phyloP scores from a whole-genome alignment of 768 basidiomycete genomes.

The Tubosaeta sp. region DNA sequence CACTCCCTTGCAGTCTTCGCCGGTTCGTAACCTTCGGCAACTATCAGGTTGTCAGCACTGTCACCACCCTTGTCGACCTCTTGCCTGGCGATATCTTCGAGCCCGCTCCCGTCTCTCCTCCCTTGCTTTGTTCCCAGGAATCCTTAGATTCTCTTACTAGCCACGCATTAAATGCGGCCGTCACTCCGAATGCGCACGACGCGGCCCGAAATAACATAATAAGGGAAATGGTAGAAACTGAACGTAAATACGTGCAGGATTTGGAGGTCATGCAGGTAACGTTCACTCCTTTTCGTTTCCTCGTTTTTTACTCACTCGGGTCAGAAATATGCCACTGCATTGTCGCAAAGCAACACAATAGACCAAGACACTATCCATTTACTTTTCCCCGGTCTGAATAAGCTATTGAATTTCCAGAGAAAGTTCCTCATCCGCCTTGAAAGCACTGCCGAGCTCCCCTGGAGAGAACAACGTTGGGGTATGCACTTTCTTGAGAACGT shows the following conservation, averaged over 20 bases:
- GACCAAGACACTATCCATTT: constrained; percentile 94
- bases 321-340: constrained; percentile 84
- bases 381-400: constrained; percentile 92
- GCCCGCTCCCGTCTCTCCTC: constrained; percentile 54
- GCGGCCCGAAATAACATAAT: constrained; percentile 72
- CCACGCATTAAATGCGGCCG: constrained; percentile 37
- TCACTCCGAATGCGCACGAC: constrained; percentile 56
- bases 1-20: constrained; percentile 3
- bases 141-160: constrained; percentile 54
- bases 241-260: constrained; percentile 95
- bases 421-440: constrained; percentile 89
- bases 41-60: constrained; percentile 80
- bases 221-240: constrained; percentile 89
- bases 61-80: constrained; percentile 75
- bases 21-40: not conserved
- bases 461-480: constrained; percentile 87
- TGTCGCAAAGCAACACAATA: constrained; percentile 79
- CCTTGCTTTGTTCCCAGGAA: constrained; percentile 50
- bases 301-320: constrained; percentile 11
- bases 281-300: constrained; percentile 5
- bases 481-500: constrained; percentile 79
- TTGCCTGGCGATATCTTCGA: constrained; percentile 70
- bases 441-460: constrained; percentile 75
- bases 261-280: constrained; percentile 93
- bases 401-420: constrained; percentile 94